Conservation (phyloP, 2,329 filamentous ascomycete species). For the Epichloe glyceriae region DNA sequence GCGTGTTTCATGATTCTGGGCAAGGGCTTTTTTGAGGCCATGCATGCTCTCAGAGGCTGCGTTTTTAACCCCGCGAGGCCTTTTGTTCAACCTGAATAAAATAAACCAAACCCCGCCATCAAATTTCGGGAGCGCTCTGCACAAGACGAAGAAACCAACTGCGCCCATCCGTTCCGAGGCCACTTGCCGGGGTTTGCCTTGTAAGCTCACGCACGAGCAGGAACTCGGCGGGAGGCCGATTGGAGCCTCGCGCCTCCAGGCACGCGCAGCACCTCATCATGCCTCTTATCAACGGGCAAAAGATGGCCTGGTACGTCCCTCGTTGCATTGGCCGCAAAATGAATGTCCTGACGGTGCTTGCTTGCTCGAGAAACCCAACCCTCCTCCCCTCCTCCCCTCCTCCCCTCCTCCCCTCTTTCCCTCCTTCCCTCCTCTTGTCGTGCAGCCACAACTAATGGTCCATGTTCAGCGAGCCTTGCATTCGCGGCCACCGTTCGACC, state of each 20-base stretch:
- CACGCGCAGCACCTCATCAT: conserved; percentile 27
- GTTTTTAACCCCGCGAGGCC: too few species aligned
- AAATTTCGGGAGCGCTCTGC: not conserved
- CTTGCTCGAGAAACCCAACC: not conserved
- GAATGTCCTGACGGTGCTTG: not conserved
- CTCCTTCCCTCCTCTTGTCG: not conserved
- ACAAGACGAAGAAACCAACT: too few species aligned
- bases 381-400: too few species aligned
- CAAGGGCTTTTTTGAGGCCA: too few species aligned
- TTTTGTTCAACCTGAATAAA: too few species aligned
- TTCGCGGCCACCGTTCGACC: conserved; percentile 62
- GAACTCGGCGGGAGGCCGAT: not conserved
- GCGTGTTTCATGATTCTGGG: not conserved
- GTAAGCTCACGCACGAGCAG: not conserved
- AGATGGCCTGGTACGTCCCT: conserved; percentile 57
- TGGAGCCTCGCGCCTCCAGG: not conserved
- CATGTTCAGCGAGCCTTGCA: conserved; percentile 51
- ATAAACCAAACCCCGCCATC: not conserved
- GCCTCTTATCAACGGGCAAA: conserved; percentile 57
- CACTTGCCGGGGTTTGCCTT: not conserved
- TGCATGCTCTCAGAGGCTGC: too few species aligned
- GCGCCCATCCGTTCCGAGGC: too few species aligned
- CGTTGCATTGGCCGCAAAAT: not conserved
- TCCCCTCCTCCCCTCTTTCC: not conserved
- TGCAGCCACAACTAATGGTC: not conserved